Base-by-base conservation (phyloP, 257 asterid genomes). In the Solanum sejunctum region DNA sequence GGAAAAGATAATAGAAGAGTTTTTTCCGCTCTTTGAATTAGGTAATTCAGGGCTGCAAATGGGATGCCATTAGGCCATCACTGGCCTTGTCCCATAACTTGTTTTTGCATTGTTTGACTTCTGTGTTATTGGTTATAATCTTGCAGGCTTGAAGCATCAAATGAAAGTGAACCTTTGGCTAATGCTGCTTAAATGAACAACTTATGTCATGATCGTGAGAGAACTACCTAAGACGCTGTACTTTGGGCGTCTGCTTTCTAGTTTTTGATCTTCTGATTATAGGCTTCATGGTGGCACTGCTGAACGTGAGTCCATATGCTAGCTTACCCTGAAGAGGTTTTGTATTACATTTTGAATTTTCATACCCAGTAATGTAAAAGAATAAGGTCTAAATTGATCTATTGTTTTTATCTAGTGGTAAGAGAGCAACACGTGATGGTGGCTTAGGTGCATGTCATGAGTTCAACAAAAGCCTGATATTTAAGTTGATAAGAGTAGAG, bases 141-240 rank as follows among this genome's bases (percentile, higher is more conserved):
- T 85, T 81, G 82, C 91, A 93, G 98, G 94, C 89, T 91, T 80
- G 94, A 93, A 88, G 92, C 90, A 81, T 88, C 89, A 51, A 86
- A 86, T 72, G 91, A 86, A 87, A 63, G 88, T 17, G 92, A 91
- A 85, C 87, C 91, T 73, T 85, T 92, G 51, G 89, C 93, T 85
- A 88, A 91, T 89, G 92, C 91, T 85, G 93, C 96, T 80, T 92
- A 85, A 85, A 58, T 41, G 81, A 80, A 36, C 85, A 72, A 66
- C 39, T 17, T 28, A 52, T 52, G 16, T 28, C 43, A 17, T 3
- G 6, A 28, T 52, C 49, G 12, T 28, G 66, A 78, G 83, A 78
- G 83, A 78, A 28, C 66, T 78, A 18, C 83, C 17, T 5, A 54
- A 52, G 83, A 51, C 49, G 28, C 64, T 28, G 66, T 78, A 78